phyloP scores from a whole-genome alignment of 2,329 filamentous ascomycete genomes.

The Pestalotiopsis sp. region DNA sequence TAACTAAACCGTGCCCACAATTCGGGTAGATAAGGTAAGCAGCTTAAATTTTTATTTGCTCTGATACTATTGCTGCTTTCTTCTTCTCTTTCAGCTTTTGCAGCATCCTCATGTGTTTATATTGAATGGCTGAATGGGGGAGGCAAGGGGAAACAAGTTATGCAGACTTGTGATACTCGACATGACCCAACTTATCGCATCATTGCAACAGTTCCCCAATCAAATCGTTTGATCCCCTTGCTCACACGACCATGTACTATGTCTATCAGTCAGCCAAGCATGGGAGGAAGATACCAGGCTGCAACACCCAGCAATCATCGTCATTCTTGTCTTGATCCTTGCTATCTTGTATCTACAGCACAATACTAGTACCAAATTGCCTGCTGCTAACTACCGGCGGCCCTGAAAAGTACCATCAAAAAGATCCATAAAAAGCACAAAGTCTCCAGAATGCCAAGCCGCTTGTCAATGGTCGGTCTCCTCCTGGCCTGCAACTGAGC shows the following conservation, averaged over 20 bases:
- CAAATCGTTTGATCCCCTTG: too few species aligned
- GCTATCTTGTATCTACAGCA: neutral
- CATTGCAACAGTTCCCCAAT: too few species aligned
- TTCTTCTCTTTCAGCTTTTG: neutral
- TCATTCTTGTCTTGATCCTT: neutral
- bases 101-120: neutral
- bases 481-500: neutral
- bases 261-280: too few species aligned
- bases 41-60: neutral
- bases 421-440: conserved; percentile 2
- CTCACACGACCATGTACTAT: too few species aligned
- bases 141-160: neutral
- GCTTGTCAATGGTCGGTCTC: neutral
- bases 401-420: neutral
- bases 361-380: neutral
- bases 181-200: too few species aligned
- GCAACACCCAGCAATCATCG: neutral
- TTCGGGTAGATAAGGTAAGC: neutral
- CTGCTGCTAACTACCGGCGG: neutral
- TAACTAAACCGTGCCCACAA: neutral
- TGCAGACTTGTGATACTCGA: too few species aligned
- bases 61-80: neutral
- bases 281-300: too few species aligned
- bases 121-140: neutral
- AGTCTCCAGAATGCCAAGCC: conserved; percentile 3